Evolutionary conservation across 257 asterid genomes (phyloP), one percentile per base, ranked within the genome.

Genomic region (Schizonepeta tenuifolia): DNA sequence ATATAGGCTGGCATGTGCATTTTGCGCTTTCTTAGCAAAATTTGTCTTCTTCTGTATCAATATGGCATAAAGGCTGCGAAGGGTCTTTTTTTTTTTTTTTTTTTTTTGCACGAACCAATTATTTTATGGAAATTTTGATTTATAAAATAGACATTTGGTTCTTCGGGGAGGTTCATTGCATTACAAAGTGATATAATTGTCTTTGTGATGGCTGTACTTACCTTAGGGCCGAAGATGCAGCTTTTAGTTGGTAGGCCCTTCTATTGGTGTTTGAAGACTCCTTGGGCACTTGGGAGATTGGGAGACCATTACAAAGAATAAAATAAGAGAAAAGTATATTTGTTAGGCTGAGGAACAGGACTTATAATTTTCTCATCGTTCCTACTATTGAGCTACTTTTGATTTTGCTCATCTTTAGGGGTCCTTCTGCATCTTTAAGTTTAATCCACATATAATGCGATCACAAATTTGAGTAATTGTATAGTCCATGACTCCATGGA

Each of bases 201-300:
- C 67, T 28, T 46, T 26, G 69, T 43, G 20, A 43, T 17, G 43
- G n/a, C n/a, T 50, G 46, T 9, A 14, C 33, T 33, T 50, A 9
- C 18, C 9, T 13, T 31, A 47, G 55, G 49, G 70, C 28, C 0
- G 28, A 38, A 26, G 20, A 24, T 49, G 6, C 38, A 38, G 59
- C 28, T 28, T 24, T 51, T 26, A 59, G 54, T 55, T n/a, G 24
- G 49, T 18, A 72, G 17, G 6, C 35, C 28, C 7, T 11, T 4
- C 64, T 61, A 15, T 21, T 49, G 21, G 40, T 46, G 60, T n/a
- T 5, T 59, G 21, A 28, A 44, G 60, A 58, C 67, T 62, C 18
- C 14, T 36, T 20, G 31, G 31, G 67, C 31, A 60, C 31, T 36
- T 35, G 41, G 11, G 17, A 20, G 40, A 62, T 36, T 35, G 41